Percentiles rank a stretch among this genome's conserved stretches.
Evolutionary conservation across 768 basidiomycete genomes (phyloP).

Genomic region (Pulveroboletus sp.): DNA sequence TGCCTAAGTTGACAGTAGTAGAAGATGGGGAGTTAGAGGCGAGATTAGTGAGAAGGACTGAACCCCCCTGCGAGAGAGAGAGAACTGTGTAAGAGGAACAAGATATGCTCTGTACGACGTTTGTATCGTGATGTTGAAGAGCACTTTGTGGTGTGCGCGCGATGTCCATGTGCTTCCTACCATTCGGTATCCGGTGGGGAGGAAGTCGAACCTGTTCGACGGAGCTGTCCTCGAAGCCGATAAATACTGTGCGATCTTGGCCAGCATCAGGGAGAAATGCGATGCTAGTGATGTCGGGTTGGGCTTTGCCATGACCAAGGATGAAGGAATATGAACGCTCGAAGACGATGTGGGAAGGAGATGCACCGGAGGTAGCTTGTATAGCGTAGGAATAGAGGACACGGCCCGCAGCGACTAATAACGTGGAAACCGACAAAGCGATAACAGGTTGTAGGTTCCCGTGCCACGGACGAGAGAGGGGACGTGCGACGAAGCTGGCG

Average conservation of each 20-base stretch:
- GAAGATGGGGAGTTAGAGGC: conserved; percentile 15
- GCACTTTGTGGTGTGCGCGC: conserved; percentile 18
- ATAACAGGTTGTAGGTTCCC: conserved; percentile 53
- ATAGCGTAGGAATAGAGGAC: conserved; percentile 56
- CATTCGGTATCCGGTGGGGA: conserved; percentile 5
- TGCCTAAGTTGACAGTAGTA: conserved; percentile 39
- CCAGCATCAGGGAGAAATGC: conserved; percentile 44
- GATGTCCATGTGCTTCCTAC: conserved; percentile 16
- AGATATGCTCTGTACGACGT: conserved; percentile 54
- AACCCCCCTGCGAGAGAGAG: conserved; percentile 55
- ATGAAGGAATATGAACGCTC: conserved; percentile 45
- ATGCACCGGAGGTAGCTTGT: conserved; percentile 24
- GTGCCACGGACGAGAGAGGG: conserved; percentile 55
- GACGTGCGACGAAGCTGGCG: conserved; percentile 54
- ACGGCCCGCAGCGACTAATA: conserved; percentile 59
- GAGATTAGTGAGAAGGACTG: conserved; percentile 37
- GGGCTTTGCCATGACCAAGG: conserved; percentile 23
- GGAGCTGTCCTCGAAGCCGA: conserved; percentile 58
- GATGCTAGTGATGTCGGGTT: conserved; percentile 52
- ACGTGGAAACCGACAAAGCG: conserved; percentile 48
- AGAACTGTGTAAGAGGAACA: conserved; percentile 43
- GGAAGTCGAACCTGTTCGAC: conserved; percentile 44
- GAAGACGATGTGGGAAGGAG: conserved; percentile 40
- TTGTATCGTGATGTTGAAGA: conserved; percentile 36
- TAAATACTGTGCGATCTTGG: conserved; percentile 41